Conservation (phyloP, 2,329 filamentous ascomycete genomes). For the Diaporthe longicolla region DNA sequence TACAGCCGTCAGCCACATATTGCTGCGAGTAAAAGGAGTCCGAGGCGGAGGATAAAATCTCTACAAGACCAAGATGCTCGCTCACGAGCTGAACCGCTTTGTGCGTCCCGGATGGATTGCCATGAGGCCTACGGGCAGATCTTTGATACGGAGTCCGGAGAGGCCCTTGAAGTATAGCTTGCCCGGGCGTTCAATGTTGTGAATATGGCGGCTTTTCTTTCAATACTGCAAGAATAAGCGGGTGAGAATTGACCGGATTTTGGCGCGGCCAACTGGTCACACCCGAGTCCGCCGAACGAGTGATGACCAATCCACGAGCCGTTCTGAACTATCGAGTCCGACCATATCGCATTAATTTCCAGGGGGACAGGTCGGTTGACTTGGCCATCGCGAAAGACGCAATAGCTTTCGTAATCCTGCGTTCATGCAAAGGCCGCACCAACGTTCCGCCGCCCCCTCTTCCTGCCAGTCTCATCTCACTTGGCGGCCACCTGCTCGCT, state of each 20-base stretch:
- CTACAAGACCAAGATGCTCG: not conserved
- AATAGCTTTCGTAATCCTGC: not conserved
- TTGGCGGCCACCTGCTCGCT: slow-evolving; percentile 28
- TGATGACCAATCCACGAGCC: slow-evolving; percentile 6
- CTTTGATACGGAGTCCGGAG: slow-evolving; percentile 16
- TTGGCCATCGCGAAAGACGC: not conserved
- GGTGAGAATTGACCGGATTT: slow-evolving; percentile 11
- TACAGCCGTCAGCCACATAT: not conserved
- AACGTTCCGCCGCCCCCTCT: not conserved
- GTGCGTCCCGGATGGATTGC: not conserved
- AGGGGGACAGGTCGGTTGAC: not conserved
- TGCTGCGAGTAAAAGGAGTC: slow-evolving; percentile 1
- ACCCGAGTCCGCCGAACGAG: slow-evolving; percentile 18
- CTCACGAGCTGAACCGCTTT: slow-evolving; percentile 6
- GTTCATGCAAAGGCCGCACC: not conserved
- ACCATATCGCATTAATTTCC: slow-evolving; percentile 26
- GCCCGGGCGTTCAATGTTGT: not conserved
- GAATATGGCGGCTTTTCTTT: not conserved
- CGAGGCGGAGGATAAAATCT: not conserved
- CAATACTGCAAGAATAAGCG: slow-evolving; percentile 20
- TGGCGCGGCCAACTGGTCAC: slow-evolving; percentile 9
- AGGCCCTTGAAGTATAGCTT: not conserved
- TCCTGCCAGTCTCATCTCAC: slow-evolving; percentile 8
- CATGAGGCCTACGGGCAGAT: not conserved
- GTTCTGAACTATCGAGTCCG: slow-evolving; percentile 17